Conservation (phyloP, 1,139 yeast species). For the Protomyces lactucae-debilis region DNA sequence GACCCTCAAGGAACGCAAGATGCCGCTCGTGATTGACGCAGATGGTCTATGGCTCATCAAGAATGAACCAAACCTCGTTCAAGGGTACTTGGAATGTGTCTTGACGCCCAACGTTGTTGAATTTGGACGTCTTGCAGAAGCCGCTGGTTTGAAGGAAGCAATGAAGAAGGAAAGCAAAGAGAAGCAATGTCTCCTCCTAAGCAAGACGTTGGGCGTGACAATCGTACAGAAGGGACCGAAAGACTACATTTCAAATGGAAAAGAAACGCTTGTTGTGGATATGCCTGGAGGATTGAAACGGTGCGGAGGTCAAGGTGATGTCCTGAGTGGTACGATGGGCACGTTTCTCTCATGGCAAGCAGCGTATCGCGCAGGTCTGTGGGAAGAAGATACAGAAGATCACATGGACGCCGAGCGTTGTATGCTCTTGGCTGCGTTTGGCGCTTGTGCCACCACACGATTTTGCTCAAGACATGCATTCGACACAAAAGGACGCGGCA, state of each 20-base stretch:
- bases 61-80: slow-evolving; percentile 51
- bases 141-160: slow-evolving; percentile 43
- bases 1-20: slow-evolving; percentile 48
- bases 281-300: slow-evolving; percentile 62
- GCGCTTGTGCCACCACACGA: slow-evolving; percentile 67
- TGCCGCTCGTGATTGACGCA: slow-evolving; percentile 81
- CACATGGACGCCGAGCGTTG: slow-evolving; percentile 43
- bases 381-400: slow-evolving; percentile 44
- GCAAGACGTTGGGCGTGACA: slow-evolving; percentile 56
- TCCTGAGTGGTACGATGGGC: slow-evolving; percentile 65
- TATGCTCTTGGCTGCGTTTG: slow-evolving; percentile 61
- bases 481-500: slow-evolving; percentile 60
- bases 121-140: slow-evolving; percentile 60
- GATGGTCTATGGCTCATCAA: slow-evolving; percentile 71
- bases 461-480: slow-evolving; percentile 63
- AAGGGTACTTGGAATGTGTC: slow-evolving; percentile 53
- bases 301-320: slow-evolving; percentile 88
- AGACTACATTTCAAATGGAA: slow-evolving; percentile 60
- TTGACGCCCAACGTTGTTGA: slow-evolving; percentile 89
- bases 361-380: slow-evolving; percentile 52
- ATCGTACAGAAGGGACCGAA: slow-evolving; percentile 65
- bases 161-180: slow-evolving; percentile 32
- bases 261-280: slow-evolving; percentile 33
- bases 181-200: slow-evolving; percentile 43
- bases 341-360: slow-evolving; percentile 63